Percentiles rank a stretch among this genome's conserved stretches.
These are phyloP conservation scores for Sarcocystis neurona DNA, from an alignment of 169 alveolate species.

Conservation along the genomic window DNA sequence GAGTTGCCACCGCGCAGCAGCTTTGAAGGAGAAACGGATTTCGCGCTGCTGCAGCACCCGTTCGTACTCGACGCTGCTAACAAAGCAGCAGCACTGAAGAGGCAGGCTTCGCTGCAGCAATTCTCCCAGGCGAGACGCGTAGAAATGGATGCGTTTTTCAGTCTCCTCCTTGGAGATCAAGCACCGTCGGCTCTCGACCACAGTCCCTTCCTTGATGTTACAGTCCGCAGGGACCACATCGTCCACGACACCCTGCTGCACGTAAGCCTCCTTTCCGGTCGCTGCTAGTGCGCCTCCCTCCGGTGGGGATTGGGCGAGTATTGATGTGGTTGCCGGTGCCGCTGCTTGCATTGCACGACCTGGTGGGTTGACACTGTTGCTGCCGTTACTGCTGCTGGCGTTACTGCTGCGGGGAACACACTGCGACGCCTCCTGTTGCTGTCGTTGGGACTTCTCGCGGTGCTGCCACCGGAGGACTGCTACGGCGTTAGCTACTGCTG, in stretches of 20 bases:
- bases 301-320: too few species aligned
- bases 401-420: too few species aligned
- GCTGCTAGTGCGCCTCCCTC: too few species aligned
- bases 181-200: neutral
- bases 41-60: conserved; percentile 49
- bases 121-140: conserved; percentile 33
- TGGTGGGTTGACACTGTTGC: too few species aligned
- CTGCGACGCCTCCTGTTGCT: too few species aligned
- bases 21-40: neutral
- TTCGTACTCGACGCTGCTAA: conserved; percentile 42
- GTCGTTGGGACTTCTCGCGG: too few species aligned
- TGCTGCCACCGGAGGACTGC: too few species aligned
- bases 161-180: conserved; percentile 24
- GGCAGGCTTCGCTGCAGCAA: conserved; percentile 43
- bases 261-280: too few species aligned
- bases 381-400: too few species aligned
- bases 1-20: neutral
- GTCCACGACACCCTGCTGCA: conserved; percentile 67
- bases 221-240: conserved; percentile 63
- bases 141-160: conserved; percentile 23
- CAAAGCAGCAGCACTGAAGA: conserved; percentile 38
- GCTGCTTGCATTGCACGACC: too few species aligned
- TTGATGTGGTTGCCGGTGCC: too few species aligned
- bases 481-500: too few species aligned
- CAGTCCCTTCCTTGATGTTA: conserved; percentile 64